Percentiles rank a stretch among this genome's conserved stretches.
phyloP scores from a whole-genome alignment of 2,329 filamentous ascomycete species.

The Helminthosporium solani region DNA sequence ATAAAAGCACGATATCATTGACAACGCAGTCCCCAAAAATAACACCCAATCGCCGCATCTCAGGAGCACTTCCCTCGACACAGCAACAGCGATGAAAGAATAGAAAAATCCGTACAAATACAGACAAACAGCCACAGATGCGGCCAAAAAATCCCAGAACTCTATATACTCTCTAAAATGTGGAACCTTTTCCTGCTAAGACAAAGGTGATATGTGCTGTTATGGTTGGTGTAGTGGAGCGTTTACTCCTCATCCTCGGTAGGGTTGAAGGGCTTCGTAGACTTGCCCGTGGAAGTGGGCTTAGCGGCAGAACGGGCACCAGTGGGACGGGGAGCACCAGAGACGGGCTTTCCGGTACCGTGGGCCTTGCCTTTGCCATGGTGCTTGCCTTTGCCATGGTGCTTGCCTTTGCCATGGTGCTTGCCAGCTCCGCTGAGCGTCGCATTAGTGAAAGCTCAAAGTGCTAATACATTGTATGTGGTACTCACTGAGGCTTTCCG shows the following conservation, averaged over 20 bases:
- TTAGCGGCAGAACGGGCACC: not conserved
- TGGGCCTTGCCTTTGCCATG: not conserved
- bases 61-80: slow-evolving; percentile 1
- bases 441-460: not conserved
- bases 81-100: not conserved
- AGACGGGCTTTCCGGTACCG: not conserved
- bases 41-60: not conserved
- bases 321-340: not conserved
- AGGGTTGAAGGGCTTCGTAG: not conserved
- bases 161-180: not conserved
- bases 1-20: too few relatives aligned
- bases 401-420: not conserved
- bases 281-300: not conserved
- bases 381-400: too few relatives aligned
- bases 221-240: not conserved
- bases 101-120: not conserved
- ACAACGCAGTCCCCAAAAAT: not conserved
- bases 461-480: not conserved
- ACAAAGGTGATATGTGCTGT: not conserved
- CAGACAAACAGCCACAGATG: not conserved
- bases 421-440: not conserved
- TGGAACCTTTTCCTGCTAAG: not conserved
- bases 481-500: not conserved
- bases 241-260: not conserved
- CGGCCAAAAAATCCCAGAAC: not conserved